Conservation (phyloP, 2,329 filamentous ascomycete genomes). For the Alternaria solani region DNA sequence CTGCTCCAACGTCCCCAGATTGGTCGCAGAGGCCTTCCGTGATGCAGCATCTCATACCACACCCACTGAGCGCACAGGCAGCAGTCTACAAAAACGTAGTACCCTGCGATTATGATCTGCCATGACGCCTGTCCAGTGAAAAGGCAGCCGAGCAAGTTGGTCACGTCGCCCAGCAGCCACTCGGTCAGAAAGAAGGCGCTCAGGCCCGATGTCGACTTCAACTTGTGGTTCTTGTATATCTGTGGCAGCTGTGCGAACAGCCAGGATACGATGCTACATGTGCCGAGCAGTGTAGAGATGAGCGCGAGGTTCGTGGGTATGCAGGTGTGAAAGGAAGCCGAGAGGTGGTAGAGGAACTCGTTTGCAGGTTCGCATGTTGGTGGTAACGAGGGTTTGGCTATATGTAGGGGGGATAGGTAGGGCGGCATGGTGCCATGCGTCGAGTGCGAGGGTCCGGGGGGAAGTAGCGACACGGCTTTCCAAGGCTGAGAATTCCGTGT, state of each 20-base stretch:
- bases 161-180: constrained; percentile 71
- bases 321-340: constrained; percentile 68
- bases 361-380: constrained; percentile 68
- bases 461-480: constrained; percentile 6
- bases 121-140: constrained; percentile 71
- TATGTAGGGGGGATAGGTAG: constrained; percentile 41
- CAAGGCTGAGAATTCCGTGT: not conserved
- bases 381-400: constrained; percentile 58
- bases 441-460: constrained; percentile 20
- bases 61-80: constrained; percentile 69
- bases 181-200: constrained; percentile 71
- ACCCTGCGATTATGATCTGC: constrained; percentile 70
- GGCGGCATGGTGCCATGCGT: constrained; percentile 46
- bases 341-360: constrained; percentile 65
- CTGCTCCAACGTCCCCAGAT: constrained; percentile 41
- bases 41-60: constrained; percentile 69
- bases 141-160: constrained; percentile 69
- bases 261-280: constrained; percentile 71
- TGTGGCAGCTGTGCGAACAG: constrained; percentile 74
- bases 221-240: constrained; percentile 72
- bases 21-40: constrained; percentile 56
- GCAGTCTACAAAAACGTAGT: constrained; percentile 72
- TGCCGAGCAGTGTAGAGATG: constrained; percentile 67
- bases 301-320: constrained; percentile 70
- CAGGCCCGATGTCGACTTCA: constrained; percentile 70